These are phyloP conservation scores for Cyberlindnera bimundalis DNA, from an alignment of 805 yeast genomes.

Conservation along the genomic window DNA sequence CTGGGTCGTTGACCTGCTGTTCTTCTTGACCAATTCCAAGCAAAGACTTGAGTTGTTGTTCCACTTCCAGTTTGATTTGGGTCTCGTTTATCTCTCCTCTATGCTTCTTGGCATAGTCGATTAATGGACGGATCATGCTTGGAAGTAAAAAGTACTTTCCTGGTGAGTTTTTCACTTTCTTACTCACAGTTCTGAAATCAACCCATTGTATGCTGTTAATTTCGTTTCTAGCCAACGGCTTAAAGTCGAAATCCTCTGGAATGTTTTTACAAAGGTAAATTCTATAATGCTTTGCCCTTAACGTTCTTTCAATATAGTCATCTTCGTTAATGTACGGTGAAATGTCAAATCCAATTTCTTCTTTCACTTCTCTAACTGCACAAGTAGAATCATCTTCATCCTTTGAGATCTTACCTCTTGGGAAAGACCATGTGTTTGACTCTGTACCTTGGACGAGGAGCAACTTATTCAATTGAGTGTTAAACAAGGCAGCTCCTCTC, in stretches of 20 bases:
- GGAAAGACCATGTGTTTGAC: conserved; percentile 88
- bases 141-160: conserved; percentile 35
- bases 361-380: conserved; percentile 87
- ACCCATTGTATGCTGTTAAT: conserved; percentile 82
- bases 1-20: conserved; percentile 49
- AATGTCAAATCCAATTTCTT: conserved; percentile 91
- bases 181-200: conserved; percentile 44
- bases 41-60: conserved; percentile 57
- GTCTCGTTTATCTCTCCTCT: conserved; percentile 49
- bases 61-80: conserved; percentile 60
- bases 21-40: conserved; percentile 50
- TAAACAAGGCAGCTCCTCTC: conserved; percentile 89
- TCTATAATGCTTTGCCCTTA: conserved; percentile 79
- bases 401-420: conserved; percentile 93
- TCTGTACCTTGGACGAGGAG: conserved; percentile 84
- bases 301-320: conserved; percentile 76
- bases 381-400: conserved; percentile 86
- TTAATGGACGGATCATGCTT: conserved; percentile 40
- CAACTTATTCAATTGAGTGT: conserved; percentile 62
- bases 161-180: conserved; percentile 29
- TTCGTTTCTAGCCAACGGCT: conserved; percentile 84
- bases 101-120: conserved; percentile 52
- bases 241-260: conserved; percentile 71
- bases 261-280: conserved; percentile 75
- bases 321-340: conserved; percentile 61